Percentiles rank a stretch among this genome's conserved stretches.
phyloP scores from a whole-genome alignment of 108 stramenopile species.

The Nitzschia sp. region DNA sequence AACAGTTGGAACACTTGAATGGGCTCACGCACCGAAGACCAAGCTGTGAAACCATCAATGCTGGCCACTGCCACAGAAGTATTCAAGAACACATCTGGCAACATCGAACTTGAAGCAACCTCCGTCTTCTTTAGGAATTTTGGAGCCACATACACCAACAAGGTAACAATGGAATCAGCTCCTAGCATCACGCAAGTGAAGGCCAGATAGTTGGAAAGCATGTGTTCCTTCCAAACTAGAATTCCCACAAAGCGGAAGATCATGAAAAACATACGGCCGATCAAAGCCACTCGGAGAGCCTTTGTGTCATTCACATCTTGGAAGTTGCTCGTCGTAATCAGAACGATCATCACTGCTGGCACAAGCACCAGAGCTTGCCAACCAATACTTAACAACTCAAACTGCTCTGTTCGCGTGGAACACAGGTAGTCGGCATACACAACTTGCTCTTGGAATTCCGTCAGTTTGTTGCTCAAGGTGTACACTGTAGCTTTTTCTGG shows the following conservation, averaged over 20 bases:
- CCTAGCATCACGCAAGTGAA: constrained; percentile 4
- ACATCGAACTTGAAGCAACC: background rate
- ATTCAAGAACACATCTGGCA: constrained; percentile 17
- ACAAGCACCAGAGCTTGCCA: constrained; percentile 24
- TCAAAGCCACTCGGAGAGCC: constrained; percentile 5
- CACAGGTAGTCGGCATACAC: constrained; percentile 12
- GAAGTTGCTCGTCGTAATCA: constrained; percentile 18
- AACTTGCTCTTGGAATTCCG: constrained; percentile 3
- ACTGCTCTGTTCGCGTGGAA: constrained; percentile 8
- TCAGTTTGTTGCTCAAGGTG: constrained; percentile 5
- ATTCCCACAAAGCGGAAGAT: background rate
- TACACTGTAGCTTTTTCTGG: constrained; percentile 2
- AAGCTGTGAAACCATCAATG: constrained; percentile 22
- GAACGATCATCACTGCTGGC: constrained; percentile 21
- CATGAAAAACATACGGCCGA: background rate
- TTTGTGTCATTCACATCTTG: constrained; percentile 40
- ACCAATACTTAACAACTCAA: constrained; percentile 2
- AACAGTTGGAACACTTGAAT: constrained; percentile 17
- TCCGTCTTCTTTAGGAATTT: constrained; percentile 5
- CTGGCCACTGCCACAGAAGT: constrained; percentile 23
- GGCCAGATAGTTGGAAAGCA: background rate
- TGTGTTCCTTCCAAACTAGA: background rate
- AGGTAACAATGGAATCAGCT: constrained; percentile 5
- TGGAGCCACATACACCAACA: constrained; percentile 19
- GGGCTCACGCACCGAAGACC: constrained; percentile 15